Evolutionary conservation across 371 early-diverging fungal genomes (phyloP).

Genomic region (Mortierella sp.): DNA sequence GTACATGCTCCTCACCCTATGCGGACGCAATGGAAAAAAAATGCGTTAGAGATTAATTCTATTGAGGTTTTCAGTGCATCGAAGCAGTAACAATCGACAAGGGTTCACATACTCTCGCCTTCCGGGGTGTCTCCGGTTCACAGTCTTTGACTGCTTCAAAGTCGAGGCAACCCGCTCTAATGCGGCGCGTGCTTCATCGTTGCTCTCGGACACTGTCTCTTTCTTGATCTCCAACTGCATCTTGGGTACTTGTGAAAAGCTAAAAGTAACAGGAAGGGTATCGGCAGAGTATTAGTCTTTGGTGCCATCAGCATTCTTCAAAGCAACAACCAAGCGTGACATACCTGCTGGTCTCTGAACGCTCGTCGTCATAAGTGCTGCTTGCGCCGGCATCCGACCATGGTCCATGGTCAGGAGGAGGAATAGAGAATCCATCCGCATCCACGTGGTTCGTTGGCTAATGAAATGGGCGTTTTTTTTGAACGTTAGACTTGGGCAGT

Average conservation of each 20-base stretch:
- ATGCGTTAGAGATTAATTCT: neutral
- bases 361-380: conserved; percentile 45
- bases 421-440: conserved; percentile 66
- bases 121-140: conserved; percentile 59
- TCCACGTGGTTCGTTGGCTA: conserved; percentile 62
- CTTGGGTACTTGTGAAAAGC: conserved; percentile 44
- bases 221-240: conserved; percentile 55
- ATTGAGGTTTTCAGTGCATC: neutral
- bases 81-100: neutral
- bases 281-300: neutral
- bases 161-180: conserved; percentile 47
- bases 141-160: conserved; percentile 44
- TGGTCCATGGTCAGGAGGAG: conserved; percentile 66
- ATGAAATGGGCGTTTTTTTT: conserved; percentile 32
- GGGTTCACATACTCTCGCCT: conserved; percentile 59
- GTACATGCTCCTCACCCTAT: conserved; percentile 53
- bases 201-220: conserved; percentile 44
- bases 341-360: conserved; percentile 57
- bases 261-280: conserved; percentile 14
- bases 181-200: conserved; percentile 49
- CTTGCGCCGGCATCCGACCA: conserved; percentile 59
- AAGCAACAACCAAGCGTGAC: neutral
- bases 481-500: conserved; percentile 9
- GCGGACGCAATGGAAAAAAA: neutral
- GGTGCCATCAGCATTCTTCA: neutral